Base-by-base conservation (phyloP, 352 stramenopile genomes). In the Phytophthora podocarpi region DNA sequence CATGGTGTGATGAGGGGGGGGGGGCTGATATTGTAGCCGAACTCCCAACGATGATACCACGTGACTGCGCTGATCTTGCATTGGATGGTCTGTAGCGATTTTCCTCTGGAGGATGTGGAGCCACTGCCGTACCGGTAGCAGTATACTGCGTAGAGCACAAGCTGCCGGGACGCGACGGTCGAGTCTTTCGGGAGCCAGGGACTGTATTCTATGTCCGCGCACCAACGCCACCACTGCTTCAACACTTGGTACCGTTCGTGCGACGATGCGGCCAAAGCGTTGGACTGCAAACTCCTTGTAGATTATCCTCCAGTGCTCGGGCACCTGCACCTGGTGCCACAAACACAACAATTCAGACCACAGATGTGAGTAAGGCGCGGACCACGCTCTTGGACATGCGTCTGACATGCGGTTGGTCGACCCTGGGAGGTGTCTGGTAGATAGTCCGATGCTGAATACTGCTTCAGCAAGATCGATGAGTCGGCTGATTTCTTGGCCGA, bases 21-120 rank as follows among this genome's bases (percentile, higher is more conserved):
- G 5, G 74, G 59, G 0, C 41, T 28, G 31, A 72, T 37, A 26
- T 53, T 48, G 43, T 64, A 68, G 3, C 67, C 71, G 15, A 11
- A 18, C 15, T 59, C 12, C 12, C 46, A 12, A 0, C 37, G 34
- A 72, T 76, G 67, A 74, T 63, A 58, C 59, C 68, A 76, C 24
- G 57, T 16, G 5, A 72, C 23, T 9, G 52, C 35, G 18, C 62
- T 61, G 31, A 73, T 49, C 27, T 74, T 76, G 67, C 60, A 70
- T 52, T 69, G 26, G 10, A 74, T 66, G 67, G 71, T 76, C 4
- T 21, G 20, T 35, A 62, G 13, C 2, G 45, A 46, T 42, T 74
- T 80, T 18, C 54, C 61, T n/a, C 35, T 32, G 5, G 18, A 35
- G 4, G 36, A 9, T 2, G 37, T 1, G 1, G 51, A 1, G 1